Evolutionary conservation across 495 filamentous ascomycete species (phyloP), one percentile per base, ranked within the genome.

Genomic region (Pseudoneurospora amorphoporcata): DNA sequence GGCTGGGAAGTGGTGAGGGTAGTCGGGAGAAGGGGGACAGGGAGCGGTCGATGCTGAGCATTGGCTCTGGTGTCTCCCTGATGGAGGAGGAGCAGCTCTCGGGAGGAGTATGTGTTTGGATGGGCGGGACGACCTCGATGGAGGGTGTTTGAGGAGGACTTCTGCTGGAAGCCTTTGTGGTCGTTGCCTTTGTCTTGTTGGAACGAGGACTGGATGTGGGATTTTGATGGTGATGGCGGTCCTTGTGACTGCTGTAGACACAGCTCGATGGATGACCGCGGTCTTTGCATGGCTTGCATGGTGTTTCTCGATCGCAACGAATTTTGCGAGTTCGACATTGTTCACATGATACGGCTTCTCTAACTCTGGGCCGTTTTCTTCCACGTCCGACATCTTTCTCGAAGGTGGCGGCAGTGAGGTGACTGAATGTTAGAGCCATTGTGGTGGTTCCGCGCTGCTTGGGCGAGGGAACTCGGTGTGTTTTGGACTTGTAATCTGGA

Each of bases 321-420:
- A 89, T 89, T 73, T 90, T 90, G 23, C 89, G 86, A 12, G 81
- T 81, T 10, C 88, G 81, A 74, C 89, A 91, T 45, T 78, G 72
- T 45, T 53, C 72, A 45, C 76, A 78, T 12, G 76, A 78, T 4
- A 77, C 72, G 29, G 73, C 70, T 39, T 76, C 75, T 38, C 76
- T 69, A 2, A 75, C 70, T 23, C 76, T 39, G 16, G 76, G 76
- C 9, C 76, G 42, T 72, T 76, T 78, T 12, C 76, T 53, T 12
- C 76, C 76, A 29, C 74, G 69, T 40, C 74, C 74, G 39, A 74
- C 72, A 9, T 73, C 70, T 19, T 69, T 71, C 72, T 76, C 75
- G 42, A 77, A 78, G 47, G 58, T 73, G 39, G 73, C 75, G 39
- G 75, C 75, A 41, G 72, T 75, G 68, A 77, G 73, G 40, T 78